Base-by-base conservation (phyloP, 495 filamentous ascomycete species). In the Chlorociboria aeruginascens region DNA sequence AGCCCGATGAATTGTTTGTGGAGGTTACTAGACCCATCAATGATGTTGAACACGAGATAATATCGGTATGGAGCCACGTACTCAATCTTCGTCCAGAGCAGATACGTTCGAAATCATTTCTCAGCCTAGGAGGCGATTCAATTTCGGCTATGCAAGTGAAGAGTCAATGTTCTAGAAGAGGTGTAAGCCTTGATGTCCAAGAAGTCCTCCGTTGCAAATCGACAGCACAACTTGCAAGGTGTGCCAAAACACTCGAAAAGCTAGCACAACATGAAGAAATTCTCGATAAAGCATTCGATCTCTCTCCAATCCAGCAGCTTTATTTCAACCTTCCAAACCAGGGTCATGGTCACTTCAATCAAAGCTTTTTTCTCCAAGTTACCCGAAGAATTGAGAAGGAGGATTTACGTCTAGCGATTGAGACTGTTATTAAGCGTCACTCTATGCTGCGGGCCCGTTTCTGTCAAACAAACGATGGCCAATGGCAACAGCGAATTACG, bases 391-490 rank as follows among this genome's bases (percentile, higher is more conserved):
- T 79, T 30, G 63, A 71, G 8, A 59, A 72, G 9, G 50, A 63
- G 6, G 69, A 72, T 8, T 55, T 87, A 4, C 61, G 58, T 2
- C 64, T 67, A 10, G 79, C 80, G 1, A 58, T 82, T 38, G 72
- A 80, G 44, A 70, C 70, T 0, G 61, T 86, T 8, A 70, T 86
- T 10, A 65, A 62, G 0, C 76, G 77, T 6, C 84, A 89, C 48
- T 76, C 81, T 3, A 86, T 86, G 83, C 69, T 89, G 11, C 69
- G 82, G 20, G 73, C 75, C 14, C 74, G 83, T 3, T 85, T 82
- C 52, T 7, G 57, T n/a, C 60, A 64, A 7, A 49, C 48, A 14
- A 43, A 55, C 14, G 53, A 50, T 3, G 66, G 64, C 25, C 36
- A 9, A 0, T 73, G 69, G 70, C 59, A 54, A 45, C 71, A 74